These are phyloP conservation scores for Boletus pseudo-olivaceus DNA, from an alignment of 768 basidiomycete genomes.

Conservation along the genomic window DNA sequence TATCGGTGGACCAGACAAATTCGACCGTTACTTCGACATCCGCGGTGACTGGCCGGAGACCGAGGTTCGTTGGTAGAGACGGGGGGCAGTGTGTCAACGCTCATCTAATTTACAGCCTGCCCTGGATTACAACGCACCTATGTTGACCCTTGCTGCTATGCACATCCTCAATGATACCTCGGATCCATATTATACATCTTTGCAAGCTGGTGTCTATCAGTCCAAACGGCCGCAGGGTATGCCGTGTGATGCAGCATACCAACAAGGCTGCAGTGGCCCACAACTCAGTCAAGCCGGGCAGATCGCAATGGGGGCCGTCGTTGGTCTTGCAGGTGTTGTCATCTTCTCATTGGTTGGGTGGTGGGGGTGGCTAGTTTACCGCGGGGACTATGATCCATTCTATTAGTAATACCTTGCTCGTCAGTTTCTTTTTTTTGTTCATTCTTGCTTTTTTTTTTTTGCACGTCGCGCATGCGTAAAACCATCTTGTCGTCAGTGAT, in stretches of 20 bases:
- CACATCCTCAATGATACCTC: conserved; percentile 61
- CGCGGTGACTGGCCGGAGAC: conserved; percentile 88
- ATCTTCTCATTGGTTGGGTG: conserved; percentile 44
- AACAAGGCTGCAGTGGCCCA: conserved; percentile 46
- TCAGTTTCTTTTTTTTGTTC: not conserved
- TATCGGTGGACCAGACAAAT: conserved; percentile 78
- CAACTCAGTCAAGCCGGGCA: conserved; percentile 57
- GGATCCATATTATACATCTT: conserved; percentile 75
- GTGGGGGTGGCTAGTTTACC: conserved; percentile 33
- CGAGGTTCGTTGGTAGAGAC: conserved; percentile 48
- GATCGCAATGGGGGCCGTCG: conserved; percentile 67
- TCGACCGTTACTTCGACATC: conserved; percentile 79
- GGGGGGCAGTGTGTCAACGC: not conserved
- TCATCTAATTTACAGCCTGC: conserved; percentile 47
- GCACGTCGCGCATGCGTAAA: not conserved
- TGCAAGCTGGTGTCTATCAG: conserved; percentile 65
- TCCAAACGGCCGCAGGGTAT: conserved; percentile 58
- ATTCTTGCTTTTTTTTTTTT: not conserved
- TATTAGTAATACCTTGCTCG: conserved; percentile 14
- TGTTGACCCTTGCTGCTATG: conserved; percentile 82
- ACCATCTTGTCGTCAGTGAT: not conserved
- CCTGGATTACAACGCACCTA: conserved; percentile 87
- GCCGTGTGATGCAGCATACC: conserved; percentile 77
- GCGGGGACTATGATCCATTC: conserved; percentile 20
- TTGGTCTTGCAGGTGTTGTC: conserved; percentile 59